These are phyloP conservation scores for Botrytis medusae DNA, from an alignment of 2,329 filamentous ascomycete genomes.

Conservation along the genomic window DNA sequence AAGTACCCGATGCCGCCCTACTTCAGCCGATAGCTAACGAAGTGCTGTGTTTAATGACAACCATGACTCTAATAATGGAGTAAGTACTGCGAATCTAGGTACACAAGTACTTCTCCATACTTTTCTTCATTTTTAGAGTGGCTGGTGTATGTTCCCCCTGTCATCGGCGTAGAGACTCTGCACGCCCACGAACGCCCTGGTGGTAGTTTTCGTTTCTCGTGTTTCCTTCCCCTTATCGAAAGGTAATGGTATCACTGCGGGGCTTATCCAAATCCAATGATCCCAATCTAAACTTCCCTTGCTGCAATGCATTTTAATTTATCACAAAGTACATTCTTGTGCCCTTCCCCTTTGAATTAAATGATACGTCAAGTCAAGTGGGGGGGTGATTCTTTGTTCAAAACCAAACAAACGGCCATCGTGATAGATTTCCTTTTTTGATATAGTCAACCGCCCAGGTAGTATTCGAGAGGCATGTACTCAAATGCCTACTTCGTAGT, in stretches of 20 bases:
- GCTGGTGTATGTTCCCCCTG: not conserved
- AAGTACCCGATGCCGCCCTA: not conserved
- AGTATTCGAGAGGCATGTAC: not conserved
- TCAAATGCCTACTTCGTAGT: not conserved
- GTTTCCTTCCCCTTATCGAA: not conserved
- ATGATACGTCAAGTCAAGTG: slow-evolving; percentile 12
- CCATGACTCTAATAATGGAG: not conserved
- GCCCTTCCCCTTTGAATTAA: not conserved
- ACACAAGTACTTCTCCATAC: not conserved
- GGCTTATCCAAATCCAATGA: slow-evolving; percentile 6
- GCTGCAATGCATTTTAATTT: not conserved
- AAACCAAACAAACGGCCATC: not conserved
- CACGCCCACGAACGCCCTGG: not conserved
- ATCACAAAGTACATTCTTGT: not conserved
- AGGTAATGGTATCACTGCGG: slow-evolving; percentile 7
- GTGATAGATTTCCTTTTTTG: not conserved
- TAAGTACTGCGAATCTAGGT: not conserved
- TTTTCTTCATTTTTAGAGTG: not conserved
- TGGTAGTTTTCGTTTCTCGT: not conserved
- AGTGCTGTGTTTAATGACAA: not conserved
- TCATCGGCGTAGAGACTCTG: not conserved
- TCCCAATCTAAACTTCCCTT: not conserved
- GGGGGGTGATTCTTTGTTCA: slow-evolving; percentile 4
- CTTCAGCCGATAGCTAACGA: not conserved
- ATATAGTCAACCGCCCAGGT: not conserved